A percentile compares a stretch with the other conserved stretches of the same genome.
These are phyloP conservation scores for Brettanomyces sp. DNA, from an alignment of 805 yeast genomes.

Conservation along the genomic window DNA sequence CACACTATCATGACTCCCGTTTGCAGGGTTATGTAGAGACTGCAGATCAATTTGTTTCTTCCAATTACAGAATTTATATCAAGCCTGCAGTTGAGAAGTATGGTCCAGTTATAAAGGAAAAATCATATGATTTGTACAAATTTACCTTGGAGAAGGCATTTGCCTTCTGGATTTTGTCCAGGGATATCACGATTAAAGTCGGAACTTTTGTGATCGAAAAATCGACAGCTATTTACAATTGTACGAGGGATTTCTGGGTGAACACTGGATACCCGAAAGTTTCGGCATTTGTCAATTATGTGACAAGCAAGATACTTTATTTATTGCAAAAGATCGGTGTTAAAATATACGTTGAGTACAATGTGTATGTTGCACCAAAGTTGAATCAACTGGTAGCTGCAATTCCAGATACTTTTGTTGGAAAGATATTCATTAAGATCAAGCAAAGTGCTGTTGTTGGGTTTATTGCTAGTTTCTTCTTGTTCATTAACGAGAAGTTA, in stretches of 20 bases:
- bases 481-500: neutral
- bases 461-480: slow-evolving; percentile 2
- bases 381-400: slow-evolving; percentile 5
- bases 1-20: slow-evolving; percentile 12
- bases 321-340: slow-evolving; percentile 6
- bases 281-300: neutral
- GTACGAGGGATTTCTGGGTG: slow-evolving; percentile 3
- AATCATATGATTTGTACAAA: slow-evolving; percentile 1
- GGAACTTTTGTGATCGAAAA: neutral
- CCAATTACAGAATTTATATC: slow-evolving; percentile 7
- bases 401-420: slow-evolving; percentile 12
- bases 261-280: slow-evolving; percentile 11
- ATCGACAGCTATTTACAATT: neutral
- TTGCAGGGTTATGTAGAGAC: slow-evolving; percentile 16
- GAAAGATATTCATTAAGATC: slow-evolving; percentile 11
- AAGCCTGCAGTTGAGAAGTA: slow-evolving; percentile 13
- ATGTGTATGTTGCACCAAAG: slow-evolving; percentile 16
- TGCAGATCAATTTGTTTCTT: slow-evolving; percentile 1
- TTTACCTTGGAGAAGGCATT: neutral
- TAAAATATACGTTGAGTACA: slow-evolving; percentile 11
- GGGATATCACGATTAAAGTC: neutral
- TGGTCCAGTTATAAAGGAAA: slow-evolving; percentile 6
- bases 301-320: slow-evolving; percentile 4
- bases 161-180: neutral
- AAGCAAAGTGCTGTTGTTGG: slow-evolving; percentile 7